A percentile compares a stretch with the other conserved stretches of the same genome.
Conservation (phyloP, 2,329 filamentous ascomycete genomes). For the Elsinoe arachidis region DNA sequence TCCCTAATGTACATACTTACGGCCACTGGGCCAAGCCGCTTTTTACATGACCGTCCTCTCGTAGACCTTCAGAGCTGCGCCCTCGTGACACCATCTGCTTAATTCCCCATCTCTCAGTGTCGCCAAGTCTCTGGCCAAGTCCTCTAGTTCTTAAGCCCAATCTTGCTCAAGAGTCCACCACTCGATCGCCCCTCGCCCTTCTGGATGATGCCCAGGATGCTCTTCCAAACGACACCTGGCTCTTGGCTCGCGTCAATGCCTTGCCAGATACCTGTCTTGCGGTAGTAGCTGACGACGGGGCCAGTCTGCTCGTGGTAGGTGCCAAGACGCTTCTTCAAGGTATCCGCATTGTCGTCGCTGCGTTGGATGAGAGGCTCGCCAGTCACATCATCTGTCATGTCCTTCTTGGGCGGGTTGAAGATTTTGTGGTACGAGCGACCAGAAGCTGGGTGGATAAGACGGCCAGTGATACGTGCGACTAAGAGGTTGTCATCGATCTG, state of each 20-base stretch:
- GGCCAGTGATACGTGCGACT: constrained; percentile 91
- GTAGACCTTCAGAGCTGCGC: not conserved
- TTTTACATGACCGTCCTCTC: constrained; percentile 9
- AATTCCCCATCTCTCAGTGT: not conserved
- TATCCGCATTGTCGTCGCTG: constrained; percentile 92
- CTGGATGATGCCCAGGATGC: constrained; percentile 73
- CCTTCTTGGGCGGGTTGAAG: constrained; percentile 93
- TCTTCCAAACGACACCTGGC: constrained; percentile 92
- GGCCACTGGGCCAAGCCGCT: constrained; percentile 10
- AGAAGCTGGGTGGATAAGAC: constrained; percentile 88
- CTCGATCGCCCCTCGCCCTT: constrained; percentile 31
- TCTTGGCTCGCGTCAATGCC: constrained; percentile 93
- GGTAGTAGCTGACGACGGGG: constrained; percentile 93
- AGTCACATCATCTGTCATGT: constrained; percentile 94
- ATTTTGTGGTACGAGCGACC: constrained; percentile 96
- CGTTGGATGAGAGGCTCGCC: constrained; percentile 95
- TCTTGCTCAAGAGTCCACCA: constrained; percentile 43
- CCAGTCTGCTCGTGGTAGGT: constrained; percentile 93
- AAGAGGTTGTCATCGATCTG: constrained; percentile 93
- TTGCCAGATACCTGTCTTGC: constrained; percentile 94
- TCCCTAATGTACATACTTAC: constrained; percentile 14
- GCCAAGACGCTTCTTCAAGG: constrained; percentile 84
- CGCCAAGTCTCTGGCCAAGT: not conserved
- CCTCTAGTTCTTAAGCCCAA: constrained; percentile 45
- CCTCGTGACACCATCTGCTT: not conserved